Evolutionary conservation across 176 grass and related monocot genomes (phyloP), one percentile per base, ranked within the genome.

Genomic region (Metroxylon sagu): DNA sequence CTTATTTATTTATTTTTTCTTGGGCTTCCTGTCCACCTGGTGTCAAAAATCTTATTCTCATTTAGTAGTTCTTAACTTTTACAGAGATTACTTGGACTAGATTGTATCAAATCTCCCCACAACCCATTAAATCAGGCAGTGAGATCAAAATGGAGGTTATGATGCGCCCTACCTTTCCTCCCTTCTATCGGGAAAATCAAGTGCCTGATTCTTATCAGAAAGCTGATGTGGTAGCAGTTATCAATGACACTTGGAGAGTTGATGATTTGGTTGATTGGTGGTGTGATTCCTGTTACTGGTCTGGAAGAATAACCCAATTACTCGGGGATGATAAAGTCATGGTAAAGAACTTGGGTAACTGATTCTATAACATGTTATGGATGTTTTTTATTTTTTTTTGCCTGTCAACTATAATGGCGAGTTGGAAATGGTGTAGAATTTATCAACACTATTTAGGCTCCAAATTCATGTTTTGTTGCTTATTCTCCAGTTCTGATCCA

Each of bases 81-180:
- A 30, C 72, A 89, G 81, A 52, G 27, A 64, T 72, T 4, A 52
- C 57, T 65, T 89, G 86, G 86, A 52, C 69, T 60, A 30, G 19
- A 67, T 2, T 85, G 14, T 89, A 81, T 61, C 70, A 72, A 56
- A 72, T 72, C n/a, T 27, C 53, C 53, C 58, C 65, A 58, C 59
- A 70, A 65, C 60, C 73, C 55, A 57, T 48, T 71, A 26, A 31
- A 10, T 2, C 25, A 60, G n/a, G 7, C 53, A 26, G 21, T 43
- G 10, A 60, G 25, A 52, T 2, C 10, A 62, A 39, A 43, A 56
- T 55, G 56, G 30, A 89, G 49, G 53, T 81, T 57, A 85, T 89
- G 77, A n/a, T 89, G 55, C 67, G 86, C 17, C 86, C 86, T 78
- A 14, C 70, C 12, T 89, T 81, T 81, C 86, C 86, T 75, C 67